A percentile compares a stretch with the other conserved stretches of the same genome.
Evolutionary conservation across 768 basidiomycete genomes (phyloP).

Genomic region (Podaxis mareebaensis): DNA sequence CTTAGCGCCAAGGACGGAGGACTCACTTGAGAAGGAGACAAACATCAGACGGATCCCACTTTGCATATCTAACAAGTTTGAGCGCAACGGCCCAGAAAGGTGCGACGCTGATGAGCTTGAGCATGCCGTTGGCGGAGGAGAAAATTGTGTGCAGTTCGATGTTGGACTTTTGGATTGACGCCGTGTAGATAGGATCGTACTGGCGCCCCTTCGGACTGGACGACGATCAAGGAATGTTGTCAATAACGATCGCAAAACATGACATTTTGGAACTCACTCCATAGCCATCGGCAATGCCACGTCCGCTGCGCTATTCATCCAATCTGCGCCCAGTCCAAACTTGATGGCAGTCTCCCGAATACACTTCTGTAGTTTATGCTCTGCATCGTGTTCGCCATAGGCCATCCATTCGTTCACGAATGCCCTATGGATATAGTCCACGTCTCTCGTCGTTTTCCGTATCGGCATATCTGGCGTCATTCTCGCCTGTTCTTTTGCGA

Average conservation of each 20-base stretch:
- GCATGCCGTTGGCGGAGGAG: constrained; percentile 47
- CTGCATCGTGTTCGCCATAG: constrained; percentile 51
- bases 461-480: constrained; percentile 32
- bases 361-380: constrained; percentile 53
- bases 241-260: background rate
- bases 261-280: constrained; percentile 45
- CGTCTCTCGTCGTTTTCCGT: constrained; percentile 59
- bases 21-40: constrained; percentile 65
- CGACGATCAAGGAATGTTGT: background rate
- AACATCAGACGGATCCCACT: constrained; percentile 65
- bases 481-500: constrained; percentile 31
- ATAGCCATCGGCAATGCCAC: constrained; percentile 65
- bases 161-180: constrained; percentile 53
- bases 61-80: constrained; percentile 68
- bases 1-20: background rate
- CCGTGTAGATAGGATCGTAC: constrained; percentile 64
- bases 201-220: constrained; percentile 27
- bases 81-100: constrained; percentile 75
- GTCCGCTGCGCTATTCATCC: constrained; percentile 80
- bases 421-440: constrained; percentile 66
- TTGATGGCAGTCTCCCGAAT: constrained; percentile 53
- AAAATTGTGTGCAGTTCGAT: constrained; percentile 57
- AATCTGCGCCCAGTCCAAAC: constrained; percentile 59
- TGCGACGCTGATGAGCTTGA: constrained; percentile 59
- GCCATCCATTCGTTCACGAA: constrained; percentile 56